Conservation (phyloP, 83 land plant species). For the Picea abies region DNA sequence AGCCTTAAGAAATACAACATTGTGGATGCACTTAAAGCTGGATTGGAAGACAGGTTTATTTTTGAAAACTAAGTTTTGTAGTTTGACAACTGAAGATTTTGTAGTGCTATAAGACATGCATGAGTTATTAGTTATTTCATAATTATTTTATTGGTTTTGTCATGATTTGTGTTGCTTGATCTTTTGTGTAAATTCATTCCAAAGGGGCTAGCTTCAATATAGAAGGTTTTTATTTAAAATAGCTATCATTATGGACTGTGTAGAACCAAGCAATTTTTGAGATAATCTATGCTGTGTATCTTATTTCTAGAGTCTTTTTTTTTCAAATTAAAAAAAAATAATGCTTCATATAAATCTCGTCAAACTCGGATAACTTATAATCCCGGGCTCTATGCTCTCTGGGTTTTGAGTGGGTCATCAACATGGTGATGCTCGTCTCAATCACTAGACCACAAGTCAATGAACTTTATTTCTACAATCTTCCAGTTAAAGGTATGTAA, state of each 20-base stretch:
- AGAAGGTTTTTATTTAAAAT: background rate
- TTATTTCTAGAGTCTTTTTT: background rate
- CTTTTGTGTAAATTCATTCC: background rate
- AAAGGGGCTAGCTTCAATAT: background rate
- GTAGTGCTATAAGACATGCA: background rate
- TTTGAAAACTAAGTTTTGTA: background rate
- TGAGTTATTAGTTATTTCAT: background rate
- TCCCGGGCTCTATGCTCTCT: too few species aligned
- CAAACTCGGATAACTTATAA: too few species aligned
- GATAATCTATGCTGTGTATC: background rate
- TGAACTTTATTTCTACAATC: too few species aligned
- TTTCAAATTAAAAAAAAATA: too few species aligned
- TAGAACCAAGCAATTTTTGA: background rate
- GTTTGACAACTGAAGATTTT: background rate
- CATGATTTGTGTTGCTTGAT: background rate
- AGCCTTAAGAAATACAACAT: slow-evolving; percentile 79
- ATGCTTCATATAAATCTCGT: too few species aligned
- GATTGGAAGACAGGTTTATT: slow-evolving; percentile 81
- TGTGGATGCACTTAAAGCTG: slow-evolving; percentile 55
- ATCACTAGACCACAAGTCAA: too few species aligned
- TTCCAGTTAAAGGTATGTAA: background rate
- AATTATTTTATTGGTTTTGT: background rate
- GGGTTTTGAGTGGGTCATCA: too few species aligned
- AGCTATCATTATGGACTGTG: background rate
- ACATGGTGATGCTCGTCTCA: too few species aligned